Base-by-base conservation (phyloP, 2,329 filamentous ascomycete genomes). In the Sarocladium kiliense region DNA sequence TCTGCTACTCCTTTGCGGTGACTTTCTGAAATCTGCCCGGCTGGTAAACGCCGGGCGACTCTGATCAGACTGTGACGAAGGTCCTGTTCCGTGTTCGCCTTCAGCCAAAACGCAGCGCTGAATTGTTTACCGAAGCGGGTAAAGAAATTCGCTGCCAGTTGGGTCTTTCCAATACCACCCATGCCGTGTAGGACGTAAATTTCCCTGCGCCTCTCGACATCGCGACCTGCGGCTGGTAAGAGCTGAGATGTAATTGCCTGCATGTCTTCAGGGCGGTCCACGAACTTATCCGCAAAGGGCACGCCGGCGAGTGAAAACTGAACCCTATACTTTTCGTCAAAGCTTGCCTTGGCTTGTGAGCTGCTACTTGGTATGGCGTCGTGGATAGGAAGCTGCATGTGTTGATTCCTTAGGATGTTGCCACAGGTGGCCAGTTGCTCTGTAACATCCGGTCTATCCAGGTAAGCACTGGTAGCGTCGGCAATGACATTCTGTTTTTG, bases 231-330 rank as follows among this genome's bases (percentile, higher is more conserved):
- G 4, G 34, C 36, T 19, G 32, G 50, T 10, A 53, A 16, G 3
- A 53, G 36, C 7, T 19, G 21, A 3, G 50, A 53, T 3, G 18
- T 16, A 14, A 53, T 53, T 19, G 50, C 14, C 14, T 18, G 12
- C 34, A 53, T 53, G 7, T 18, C 47, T 18, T 26, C 34, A 14
- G 76, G 73, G 1, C 81, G 75, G 10, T 77, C 72, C 2, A 86
- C 81, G 56, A 77, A 85, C 57, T 82, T 84, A 61, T 86, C 82
- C 0, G 83, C 75, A 59, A 86, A 85, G 14, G 59, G 58, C 34
- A 53, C 50, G 2, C 50, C 50, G 5, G 50, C 50, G 3, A 41
- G 12, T 7, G 32, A 53, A 21, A 53, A 53, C 14, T 18, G 3
- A 26, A 41, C 19, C 3, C 34, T 32, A 18, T 9, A 26, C 10